Evolutionary conservation across 352 stramenopile genomes (phyloP).

Genomic region (Phytophthora gonapodyides): DNA sequence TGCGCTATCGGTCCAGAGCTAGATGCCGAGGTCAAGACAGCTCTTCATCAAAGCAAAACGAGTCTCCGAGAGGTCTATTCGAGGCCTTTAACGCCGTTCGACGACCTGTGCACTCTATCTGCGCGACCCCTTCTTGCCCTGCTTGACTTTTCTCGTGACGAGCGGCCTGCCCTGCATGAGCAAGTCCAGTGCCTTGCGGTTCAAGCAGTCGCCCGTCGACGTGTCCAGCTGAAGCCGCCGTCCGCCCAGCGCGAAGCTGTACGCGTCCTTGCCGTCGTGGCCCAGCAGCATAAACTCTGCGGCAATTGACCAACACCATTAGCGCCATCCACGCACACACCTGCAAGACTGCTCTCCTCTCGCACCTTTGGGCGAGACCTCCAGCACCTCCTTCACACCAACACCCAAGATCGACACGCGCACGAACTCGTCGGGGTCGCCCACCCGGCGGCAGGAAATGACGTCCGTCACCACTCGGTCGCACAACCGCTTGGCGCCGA

Average conservation of each 20-base stretch:
- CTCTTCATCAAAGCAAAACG: too few relatives aligned
- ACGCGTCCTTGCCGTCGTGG: conserved; percentile 57
- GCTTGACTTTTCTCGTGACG: conserved; percentile 63
- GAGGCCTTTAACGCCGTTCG: too few relatives aligned
- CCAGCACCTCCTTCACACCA: conserved; percentile 52
- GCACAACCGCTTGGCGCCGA: conserved; percentile 71
- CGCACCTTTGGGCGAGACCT: conserved; percentile 52
- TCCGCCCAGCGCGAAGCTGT: conserved; percentile 62
- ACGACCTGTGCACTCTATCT: conserved; percentile 17
- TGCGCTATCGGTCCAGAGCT: too few relatives aligned
- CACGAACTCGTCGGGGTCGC: conserved; percentile 66
- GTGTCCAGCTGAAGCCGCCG: conserved; percentile 62
- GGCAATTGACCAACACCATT: conserved; percentile 1
- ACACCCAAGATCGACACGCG: conserved; percentile 54
- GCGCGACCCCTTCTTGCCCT: conserved; percentile 59
- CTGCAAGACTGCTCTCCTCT: not conserved
- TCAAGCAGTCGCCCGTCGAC: conserved; percentile 54
- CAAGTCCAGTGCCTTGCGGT: conserved; percentile 69
- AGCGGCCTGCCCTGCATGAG: conserved; percentile 74
- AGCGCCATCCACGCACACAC: not conserved
- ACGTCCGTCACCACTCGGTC: conserved; percentile 78
- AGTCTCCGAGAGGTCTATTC: conserved; percentile 6
- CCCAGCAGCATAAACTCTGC: conserved; percentile 62
- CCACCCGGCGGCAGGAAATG: conserved; percentile 60
- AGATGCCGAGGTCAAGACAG: too few relatives aligned